These are phyloP conservation scores for Colletotrichum camelliae DNA, from an alignment of 2,329 filamentous ascomycete genomes.

Conservation along the genomic window DNA sequence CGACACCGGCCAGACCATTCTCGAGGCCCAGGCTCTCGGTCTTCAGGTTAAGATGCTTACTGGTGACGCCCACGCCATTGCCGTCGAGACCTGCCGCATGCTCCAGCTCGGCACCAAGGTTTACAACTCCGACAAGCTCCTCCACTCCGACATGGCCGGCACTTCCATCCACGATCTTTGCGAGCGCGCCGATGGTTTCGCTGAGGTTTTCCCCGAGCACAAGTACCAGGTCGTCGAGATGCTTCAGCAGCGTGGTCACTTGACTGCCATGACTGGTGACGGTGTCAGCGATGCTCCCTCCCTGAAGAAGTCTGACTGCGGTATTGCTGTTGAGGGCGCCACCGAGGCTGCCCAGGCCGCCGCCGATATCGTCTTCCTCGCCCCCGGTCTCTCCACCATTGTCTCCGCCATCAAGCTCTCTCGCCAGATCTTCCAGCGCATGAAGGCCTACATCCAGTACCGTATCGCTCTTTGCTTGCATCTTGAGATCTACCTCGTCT, in stretches of 20 bases:
- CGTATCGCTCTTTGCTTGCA: constrained; percentile 78
- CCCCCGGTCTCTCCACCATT: constrained; percentile 73
- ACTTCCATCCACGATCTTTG: constrained; percentile 78
- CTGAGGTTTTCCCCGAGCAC: constrained; percentile 77
- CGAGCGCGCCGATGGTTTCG: constrained; percentile 76
- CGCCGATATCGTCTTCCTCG: constrained; percentile 77
- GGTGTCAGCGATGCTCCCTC: constrained; percentile 79
- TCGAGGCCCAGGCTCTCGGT: constrained; percentile 77
- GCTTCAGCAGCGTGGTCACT: constrained; percentile 74
- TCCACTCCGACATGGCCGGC: constrained; percentile 76
- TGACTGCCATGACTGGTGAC: constrained; percentile 79
- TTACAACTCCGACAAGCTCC: constrained; percentile 80
- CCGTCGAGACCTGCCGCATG: constrained; percentile 85
- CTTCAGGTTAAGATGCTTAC: constrained; percentile 83
- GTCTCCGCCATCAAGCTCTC: constrained; percentile 77
- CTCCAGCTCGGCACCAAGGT: constrained; percentile 80
- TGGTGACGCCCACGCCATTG: constrained; percentile 80
- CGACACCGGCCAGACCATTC: constrained; percentile 79
- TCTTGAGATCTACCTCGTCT: constrained; percentile 77
- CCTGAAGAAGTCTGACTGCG: constrained; percentile 76
- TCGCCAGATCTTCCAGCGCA: constrained; percentile 78
- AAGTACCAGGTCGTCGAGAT: constrained; percentile 80
- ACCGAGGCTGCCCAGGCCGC: constrained; percentile 76
- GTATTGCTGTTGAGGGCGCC: constrained; percentile 75
- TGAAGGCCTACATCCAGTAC: constrained; percentile 81